Conservation (phyloP, 192 early-diverging fungal genomes). For the Backusella sp. region DNA sequence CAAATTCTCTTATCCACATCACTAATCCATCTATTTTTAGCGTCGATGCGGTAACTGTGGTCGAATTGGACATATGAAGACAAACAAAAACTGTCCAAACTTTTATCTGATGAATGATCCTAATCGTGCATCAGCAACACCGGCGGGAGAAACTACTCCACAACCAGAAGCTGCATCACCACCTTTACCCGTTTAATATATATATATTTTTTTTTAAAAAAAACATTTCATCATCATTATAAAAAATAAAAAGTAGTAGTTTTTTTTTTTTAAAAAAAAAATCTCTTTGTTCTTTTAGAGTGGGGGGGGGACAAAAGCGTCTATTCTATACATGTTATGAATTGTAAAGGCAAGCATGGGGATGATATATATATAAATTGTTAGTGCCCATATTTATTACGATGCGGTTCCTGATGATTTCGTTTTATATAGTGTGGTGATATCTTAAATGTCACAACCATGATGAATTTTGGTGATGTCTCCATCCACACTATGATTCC, state of each 20-base stretch:
- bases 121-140: neutral
- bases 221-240: too few species aligned
- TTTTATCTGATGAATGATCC: constrained; percentile 45
- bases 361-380: too few species aligned
- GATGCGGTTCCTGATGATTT: too few species aligned
- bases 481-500: neutral
- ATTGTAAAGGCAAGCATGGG: too few species aligned
- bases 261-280: too few species aligned
- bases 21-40: constrained; percentile 17
- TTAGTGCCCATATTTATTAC: too few species aligned
- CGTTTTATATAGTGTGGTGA: too few species aligned
- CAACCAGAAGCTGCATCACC: neutral
- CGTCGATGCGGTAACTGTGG: constrained; percentile 81
- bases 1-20: neutral
- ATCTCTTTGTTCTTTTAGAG: too few species aligned
- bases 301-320: too few species aligned
- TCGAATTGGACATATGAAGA: constrained; percentile 84
- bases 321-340: too few species aligned
- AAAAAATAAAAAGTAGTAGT: too few species aligned
- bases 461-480: neutral
- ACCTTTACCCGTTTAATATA: neutral
- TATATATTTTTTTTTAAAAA: too few species aligned
- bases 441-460: neutral
- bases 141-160: neutral
- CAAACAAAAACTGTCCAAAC: constrained; percentile 77